A percentile compares a stretch with the other conserved stretches of the same genome.
These are phyloP conservation scores for Lathyrus aphaca DNA, from an alignment of 306 rosid species.

Conservation along the genomic window DNA sequence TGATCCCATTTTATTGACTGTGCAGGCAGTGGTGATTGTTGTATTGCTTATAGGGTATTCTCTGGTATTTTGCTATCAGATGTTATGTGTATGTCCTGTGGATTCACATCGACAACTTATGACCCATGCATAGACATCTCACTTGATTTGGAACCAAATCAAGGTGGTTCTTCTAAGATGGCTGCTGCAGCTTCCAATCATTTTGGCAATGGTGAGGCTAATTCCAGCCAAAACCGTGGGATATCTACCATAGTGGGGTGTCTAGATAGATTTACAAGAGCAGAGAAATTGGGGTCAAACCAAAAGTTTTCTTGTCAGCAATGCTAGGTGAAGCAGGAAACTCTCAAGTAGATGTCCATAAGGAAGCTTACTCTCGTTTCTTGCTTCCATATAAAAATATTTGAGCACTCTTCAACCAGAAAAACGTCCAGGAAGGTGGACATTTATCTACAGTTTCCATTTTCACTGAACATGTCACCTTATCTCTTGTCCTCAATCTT, in stretches of 20 bases:
- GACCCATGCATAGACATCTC: conserved; percentile 95
- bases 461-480: conserved; percentile 86
- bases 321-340: conserved; percentile 89
- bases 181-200: conserved; percentile 54
- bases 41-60: conserved; percentile 90
- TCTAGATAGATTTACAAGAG: conserved; percentile 87
- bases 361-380: conserved; percentile 87
- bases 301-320: conserved; percentile 92
- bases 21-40: conserved; percentile 89
- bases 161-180: conserved; percentile 62
- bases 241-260: conserved; percentile 81
- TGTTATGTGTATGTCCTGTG: conserved; percentile 95
- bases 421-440: conserved; percentile 91
- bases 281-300: conserved; percentile 90
- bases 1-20: conserved; percentile 43
- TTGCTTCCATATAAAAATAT: conserved; percentile 89
- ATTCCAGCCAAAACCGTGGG: conserved; percentile 57
- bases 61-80: conserved; percentile 92
- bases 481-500: conserved; percentile 86
- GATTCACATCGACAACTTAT: conserved; percentile 93
- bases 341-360: conserved; percentile 93
- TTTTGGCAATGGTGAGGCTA: conserved; percentile 71
- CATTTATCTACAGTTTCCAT: conserved; percentile 83
- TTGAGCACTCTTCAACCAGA: conserved; percentile 85
- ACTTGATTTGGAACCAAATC: conserved; percentile 81